Conservation (phyloP, 768 basidiomycete genomes). For the Psilocybe tampanensis region DNA sequence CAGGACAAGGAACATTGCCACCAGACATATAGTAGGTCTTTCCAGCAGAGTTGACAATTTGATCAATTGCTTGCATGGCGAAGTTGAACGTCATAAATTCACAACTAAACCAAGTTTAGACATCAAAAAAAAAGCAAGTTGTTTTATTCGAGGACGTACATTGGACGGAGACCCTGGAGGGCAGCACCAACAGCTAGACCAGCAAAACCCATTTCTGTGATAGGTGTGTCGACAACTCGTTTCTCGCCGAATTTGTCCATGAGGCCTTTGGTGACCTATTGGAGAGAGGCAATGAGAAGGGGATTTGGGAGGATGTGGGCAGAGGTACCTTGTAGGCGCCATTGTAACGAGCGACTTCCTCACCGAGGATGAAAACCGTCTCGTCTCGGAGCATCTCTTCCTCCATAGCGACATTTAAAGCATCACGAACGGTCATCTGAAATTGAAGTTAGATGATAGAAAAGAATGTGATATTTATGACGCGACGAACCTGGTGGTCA, state of each 20-base stretch:
- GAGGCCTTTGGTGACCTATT: slow-evolving; percentile 94
- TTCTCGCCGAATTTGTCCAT: slow-evolving; percentile 99
- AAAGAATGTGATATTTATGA: slow-evolving; percentile 15
- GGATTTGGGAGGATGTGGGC: not conserved
- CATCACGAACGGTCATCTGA: slow-evolving; percentile 98
- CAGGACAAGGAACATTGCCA: slow-evolving; percentile 96
- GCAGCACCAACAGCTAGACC: slow-evolving; percentile 96
- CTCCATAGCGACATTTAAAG: slow-evolving; percentile 97
- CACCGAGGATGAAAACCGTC: slow-evolving; percentile 92
- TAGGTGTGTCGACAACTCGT: slow-evolving; percentile 96
- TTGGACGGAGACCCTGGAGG: slow-evolving; percentile 89
- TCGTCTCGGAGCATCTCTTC: slow-evolving; percentile 99
- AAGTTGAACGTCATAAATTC: slow-evolving; percentile 99
- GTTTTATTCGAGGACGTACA: slow-evolving; percentile 48
- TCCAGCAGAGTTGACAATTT: slow-evolving; percentile 99
- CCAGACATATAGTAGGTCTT: slow-evolving; percentile 99
- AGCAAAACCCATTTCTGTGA: slow-evolving; percentile 98
- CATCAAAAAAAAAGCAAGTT: slow-evolving; percentile 5
- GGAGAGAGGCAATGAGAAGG: slow-evolving; percentile 11
- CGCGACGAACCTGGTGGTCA: slow-evolving; percentile 43
- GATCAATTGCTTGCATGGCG: slow-evolving; percentile 99
- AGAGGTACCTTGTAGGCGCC: slow-evolving; percentile 87
- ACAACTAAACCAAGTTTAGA: slow-evolving; percentile 55
- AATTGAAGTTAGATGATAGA: slow-evolving; percentile 3
- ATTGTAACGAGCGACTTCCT: slow-evolving; percentile 98